Evolutionary conservation across 2,329 filamentous ascomycete species (phyloP).

Genomic region (Ophiostoma sp.): DNA sequence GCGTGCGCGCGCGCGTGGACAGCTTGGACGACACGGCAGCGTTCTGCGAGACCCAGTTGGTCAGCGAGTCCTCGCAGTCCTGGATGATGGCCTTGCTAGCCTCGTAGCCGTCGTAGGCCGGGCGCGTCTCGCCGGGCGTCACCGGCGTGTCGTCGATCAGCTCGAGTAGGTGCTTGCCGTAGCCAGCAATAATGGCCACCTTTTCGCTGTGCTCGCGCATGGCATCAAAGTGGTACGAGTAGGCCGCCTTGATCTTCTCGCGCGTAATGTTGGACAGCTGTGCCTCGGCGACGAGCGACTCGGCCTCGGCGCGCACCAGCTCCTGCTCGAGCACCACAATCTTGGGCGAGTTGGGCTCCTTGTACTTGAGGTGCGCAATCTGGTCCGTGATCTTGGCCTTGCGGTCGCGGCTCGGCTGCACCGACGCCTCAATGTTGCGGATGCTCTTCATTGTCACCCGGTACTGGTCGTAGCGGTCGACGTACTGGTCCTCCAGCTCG

Average conservation of each 20-base stretch:
- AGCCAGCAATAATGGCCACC: slow-evolving; percentile 94
- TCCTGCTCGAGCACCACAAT: slow-evolving; percentile 98
- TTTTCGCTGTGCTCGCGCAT: slow-evolving; percentile 97
- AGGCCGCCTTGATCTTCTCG: slow-evolving; percentile 98
- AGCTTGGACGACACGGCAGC: slow-evolving; percentile 83
- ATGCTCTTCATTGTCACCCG: slow-evolving; percentile 99
- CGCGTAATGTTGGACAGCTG: slow-evolving; percentile 99
- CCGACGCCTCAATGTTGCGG: slow-evolving; percentile 96
- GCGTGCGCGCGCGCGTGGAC: slow-evolving; percentile 77
- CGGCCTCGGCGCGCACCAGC: slow-evolving; percentile 93
- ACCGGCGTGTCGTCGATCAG: slow-evolving; percentile 95
- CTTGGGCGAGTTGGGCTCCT: slow-evolving; percentile 95
- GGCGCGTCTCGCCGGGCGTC: slow-evolving; percentile 91
- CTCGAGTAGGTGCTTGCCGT: slow-evolving; percentile 96
- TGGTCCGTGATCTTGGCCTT: slow-evolving; percentile 99
- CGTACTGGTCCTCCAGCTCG: slow-evolving; percentile 95
- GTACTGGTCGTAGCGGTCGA: slow-evolving; percentile 98
- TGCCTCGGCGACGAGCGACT: slow-evolving; percentile 96
- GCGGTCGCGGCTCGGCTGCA: slow-evolving; percentile 94
- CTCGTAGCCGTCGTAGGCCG: slow-evolving; percentile 96
- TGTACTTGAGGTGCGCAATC: slow-evolving; percentile 98
- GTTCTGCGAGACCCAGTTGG: slow-evolving; percentile 92
- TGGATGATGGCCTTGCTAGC: slow-evolving; percentile 98
- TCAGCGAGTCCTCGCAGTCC: slow-evolving; percentile 94
- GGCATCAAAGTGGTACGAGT: slow-evolving; percentile 96